A percentile compares a stretch with the other conserved stretches of the same genome.
Evolutionary conservation across 352 stramenopile genomes (phyloP).

Genomic region (Phytophthora meadii): DNA sequence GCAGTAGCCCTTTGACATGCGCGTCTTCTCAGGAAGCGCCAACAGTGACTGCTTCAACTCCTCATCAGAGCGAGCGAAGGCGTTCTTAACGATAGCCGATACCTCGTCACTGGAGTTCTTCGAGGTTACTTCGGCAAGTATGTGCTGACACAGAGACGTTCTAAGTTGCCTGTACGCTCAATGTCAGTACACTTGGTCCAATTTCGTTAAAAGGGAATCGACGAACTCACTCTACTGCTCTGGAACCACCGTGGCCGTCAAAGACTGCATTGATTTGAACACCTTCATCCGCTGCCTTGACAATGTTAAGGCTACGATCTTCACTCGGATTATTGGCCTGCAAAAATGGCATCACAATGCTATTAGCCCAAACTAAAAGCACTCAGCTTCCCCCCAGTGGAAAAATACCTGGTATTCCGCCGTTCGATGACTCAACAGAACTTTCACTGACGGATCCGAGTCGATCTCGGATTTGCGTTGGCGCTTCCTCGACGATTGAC

Average conservation of each 20-base stretch:
- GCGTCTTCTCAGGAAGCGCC: slow-evolving; percentile 42
- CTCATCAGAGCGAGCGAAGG: slow-evolving; percentile 64
- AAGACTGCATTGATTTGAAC: slow-evolving; percentile 67
- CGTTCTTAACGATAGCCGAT: slow-evolving; percentile 32
- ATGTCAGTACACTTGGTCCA: slow-evolving; percentile 7
- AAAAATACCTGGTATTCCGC: slow-evolving; percentile 63
- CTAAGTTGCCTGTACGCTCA: slow-evolving; percentile 37
- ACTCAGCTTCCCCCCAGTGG: neutral
- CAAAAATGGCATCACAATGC: neutral
- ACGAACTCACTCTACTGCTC: slow-evolving; percentile 68
- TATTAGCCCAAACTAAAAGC: neutral
- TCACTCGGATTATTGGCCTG: slow-evolving; percentile 71
- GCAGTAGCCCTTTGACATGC: slow-evolving; percentile 72
- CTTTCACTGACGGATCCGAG: slow-evolving; percentile 25
- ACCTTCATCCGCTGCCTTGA: slow-evolving; percentile 40
- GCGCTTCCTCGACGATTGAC: slow-evolving; percentile 25
- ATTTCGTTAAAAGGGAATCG: neutral
- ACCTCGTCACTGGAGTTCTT: slow-evolving; percentile 45
- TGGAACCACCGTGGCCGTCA: slow-evolving; percentile 70
- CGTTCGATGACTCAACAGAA: slow-evolving; percentile 46
- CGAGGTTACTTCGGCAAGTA: slow-evolving; percentile 36
- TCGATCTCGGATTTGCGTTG: slow-evolving; percentile 23
- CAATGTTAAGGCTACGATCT: slow-evolving; percentile 67
- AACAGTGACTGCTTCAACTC: slow-evolving; percentile 65
- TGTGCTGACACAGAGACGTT: slow-evolving; percentile 46